Base-by-base conservation (phyloP, 2,329 filamentous ascomycete genomes). In the Aspergillus sp. region DNA sequence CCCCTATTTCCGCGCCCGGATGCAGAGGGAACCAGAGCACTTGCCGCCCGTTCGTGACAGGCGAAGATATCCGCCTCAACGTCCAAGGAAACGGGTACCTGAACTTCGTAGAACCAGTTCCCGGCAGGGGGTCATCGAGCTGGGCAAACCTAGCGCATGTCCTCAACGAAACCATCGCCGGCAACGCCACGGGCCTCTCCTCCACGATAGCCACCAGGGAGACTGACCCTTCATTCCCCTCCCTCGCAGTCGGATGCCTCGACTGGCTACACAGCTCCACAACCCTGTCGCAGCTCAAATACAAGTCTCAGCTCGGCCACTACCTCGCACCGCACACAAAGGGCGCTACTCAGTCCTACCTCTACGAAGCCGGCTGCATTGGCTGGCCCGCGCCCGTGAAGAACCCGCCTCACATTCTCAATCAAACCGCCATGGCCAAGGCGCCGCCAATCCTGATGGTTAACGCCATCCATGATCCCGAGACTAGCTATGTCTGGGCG, bases 381-480 rank as follows among this genome's bases (percentile, higher is more conserved):
- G 73, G 74, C 1, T 80, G 77, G 77, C 74, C 76, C 0, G 64
- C 70, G 4, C 55, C 67, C 1, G 45, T 71, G 12, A 66, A 63
- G 6, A 78, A 78, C 61, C 73, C 72, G 9, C 73, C 70, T 3
- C 63, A 62, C 17, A 62, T 56, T n/a, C 56, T 73, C 7, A 57
- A 70, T 41, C 62, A 63, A 5, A 45, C 67, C 7, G 32, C 30
- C 20, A 53, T 53, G 51, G 51, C 51, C 1, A 47, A 30, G 13
- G 51, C 51, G 1, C 58, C 68, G 5, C 66, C 68, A 15, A 70
- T 80, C 32, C 61, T 80, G 49, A 60, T 76, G 57, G 71, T 76
- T 5, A 77, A 76, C 55, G 67, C 74, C 11, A 66, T 71, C 2
- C 69, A 69, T 55, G 78, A 81, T 62, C 76, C 78, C 2, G 71